Evolutionary conservation across 371 early-diverging fungal species (phyloP), one percentile per base, ranked within the genome.

Genomic region (Mortierella sp.): DNA sequence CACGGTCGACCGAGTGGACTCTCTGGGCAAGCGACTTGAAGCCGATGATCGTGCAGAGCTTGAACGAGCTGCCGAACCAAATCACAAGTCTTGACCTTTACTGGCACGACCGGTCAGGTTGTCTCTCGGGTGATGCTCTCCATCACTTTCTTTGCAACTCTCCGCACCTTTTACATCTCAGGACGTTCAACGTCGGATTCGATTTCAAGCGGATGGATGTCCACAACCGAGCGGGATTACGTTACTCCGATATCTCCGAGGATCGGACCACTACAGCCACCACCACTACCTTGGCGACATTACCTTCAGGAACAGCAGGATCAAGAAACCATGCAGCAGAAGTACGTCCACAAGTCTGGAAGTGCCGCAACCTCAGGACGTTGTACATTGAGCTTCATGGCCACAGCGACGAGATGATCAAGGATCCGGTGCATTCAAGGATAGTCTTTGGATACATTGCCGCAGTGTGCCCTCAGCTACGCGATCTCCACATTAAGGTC

Each of bases 161-260:
- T 41, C 68, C 68, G 11, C 68, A 68, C 8, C 10, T 68, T 21
- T 41, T 68, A 41, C 68, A 68, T 41, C 41, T 68, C 68, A 68
- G 68, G 24, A 68, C 24, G 38, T 68, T 41, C n/a, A 68, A 68
- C 35, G 68, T 41, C 68, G 68, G 68, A 8, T 68, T 38, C 24
- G 43, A 68, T 68, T 68, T 68, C 68, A 68, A 68, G 41, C 68
- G 41, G 0, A 68, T 68, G 68, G 68, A 68, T 21, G 21, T 68
- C 3, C 68, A 68, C 68, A 68, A 68, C 38, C 38, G 68, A 68
- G 68, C 68, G 68, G 68, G 68, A 68, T 38, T 68, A 68, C 24
- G 68, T 35, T 68, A 24, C 68, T 68, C 68, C 24, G 41, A 21
- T 21, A 38, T 41, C 41, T 68, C 43, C 8, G 68, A 38, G 21